Conservation (phyloP, 208 protist genomes). For the Angomonas desouzai region DNA sequence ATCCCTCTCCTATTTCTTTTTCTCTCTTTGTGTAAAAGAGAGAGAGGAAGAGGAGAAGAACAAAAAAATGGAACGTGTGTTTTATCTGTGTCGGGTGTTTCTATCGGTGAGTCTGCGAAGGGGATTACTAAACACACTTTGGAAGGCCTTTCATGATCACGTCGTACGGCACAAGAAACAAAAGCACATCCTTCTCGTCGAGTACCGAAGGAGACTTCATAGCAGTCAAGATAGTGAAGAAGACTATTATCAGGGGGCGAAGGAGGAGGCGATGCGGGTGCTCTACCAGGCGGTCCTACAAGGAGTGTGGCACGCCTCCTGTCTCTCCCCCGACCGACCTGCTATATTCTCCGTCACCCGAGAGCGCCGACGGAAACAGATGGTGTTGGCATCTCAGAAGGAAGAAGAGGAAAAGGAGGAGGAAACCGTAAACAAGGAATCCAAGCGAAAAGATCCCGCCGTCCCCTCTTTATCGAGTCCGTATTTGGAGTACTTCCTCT, state of each 20-base stretch:
- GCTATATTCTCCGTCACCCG: not conserved
- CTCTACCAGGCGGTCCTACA: not conserved
- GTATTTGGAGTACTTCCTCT: not conserved
- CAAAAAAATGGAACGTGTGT: not conserved
- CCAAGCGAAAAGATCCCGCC: not conserved
- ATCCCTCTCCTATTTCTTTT: not conserved
- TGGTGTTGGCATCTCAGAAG: no score
- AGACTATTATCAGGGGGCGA: not conserved
- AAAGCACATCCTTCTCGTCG: not conserved
- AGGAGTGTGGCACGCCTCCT: not conserved
- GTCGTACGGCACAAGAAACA: not conserved
- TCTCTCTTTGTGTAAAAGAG: not conserved
- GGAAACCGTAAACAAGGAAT: not conserved
- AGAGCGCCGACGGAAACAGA: no score
- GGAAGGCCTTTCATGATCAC: not conserved
- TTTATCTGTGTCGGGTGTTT: not conserved
- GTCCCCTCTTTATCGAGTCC: not conserved
- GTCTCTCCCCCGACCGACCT: not conserved
- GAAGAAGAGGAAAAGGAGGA: not conserved
- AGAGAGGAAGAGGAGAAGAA: slow-evolving; percentile 1
- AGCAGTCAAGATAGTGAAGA: not conserved
- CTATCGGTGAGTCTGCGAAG: not conserved
- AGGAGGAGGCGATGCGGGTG: not conserved
- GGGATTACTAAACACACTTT: not conserved
- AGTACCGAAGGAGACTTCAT: no score